These are phyloP conservation scores for Saccharomycopsis fodiens DNA, from an alignment of 805 yeast genomes.

Conservation along the genomic window DNA sequence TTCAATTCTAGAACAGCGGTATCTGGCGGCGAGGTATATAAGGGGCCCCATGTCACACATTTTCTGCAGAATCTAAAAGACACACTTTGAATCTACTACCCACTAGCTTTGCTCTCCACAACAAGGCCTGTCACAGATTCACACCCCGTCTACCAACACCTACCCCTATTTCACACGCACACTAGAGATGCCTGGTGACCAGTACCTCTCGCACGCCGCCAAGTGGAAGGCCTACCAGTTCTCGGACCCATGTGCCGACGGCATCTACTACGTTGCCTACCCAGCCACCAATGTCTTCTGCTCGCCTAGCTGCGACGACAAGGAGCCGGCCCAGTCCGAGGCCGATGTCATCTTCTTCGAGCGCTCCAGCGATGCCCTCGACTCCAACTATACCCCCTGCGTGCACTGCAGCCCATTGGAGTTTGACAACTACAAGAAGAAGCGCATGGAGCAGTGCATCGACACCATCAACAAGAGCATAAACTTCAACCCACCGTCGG, in stretches of 20 bases:
- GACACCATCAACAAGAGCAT: constrained; percentile 46
- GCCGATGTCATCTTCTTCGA: constrained; percentile 40
- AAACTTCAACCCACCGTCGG: constrained; percentile 45
- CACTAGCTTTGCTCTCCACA: background rate
- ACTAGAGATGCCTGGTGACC: background rate
- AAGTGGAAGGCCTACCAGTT: constrained; percentile 16
- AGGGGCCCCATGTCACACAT: background rate
- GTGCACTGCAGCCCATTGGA: constrained; percentile 44
- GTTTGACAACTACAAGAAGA: constrained; percentile 20
- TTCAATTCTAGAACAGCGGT: background rate
- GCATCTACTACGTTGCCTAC: constrained; percentile 7
- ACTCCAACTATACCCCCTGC: constrained; percentile 44
- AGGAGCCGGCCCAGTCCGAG: constrained; percentile 33
- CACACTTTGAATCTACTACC: background rate
- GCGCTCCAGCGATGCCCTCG: constrained; percentile 34
- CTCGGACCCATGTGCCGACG: constrained; percentile 17
- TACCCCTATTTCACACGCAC: too few relatives aligned
- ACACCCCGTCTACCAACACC: background rate
- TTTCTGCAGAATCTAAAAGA: background rate
- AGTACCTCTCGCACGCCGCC: constrained; percentile 3
- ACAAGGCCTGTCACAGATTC: background rate
- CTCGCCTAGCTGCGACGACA: constrained; percentile 40
- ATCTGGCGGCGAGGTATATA: background rate
- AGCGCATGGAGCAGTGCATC: constrained; percentile 40
- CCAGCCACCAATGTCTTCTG: background rate